Base-by-base conservation (phyloP, 2,329 filamentous ascomycete species). In the Pseudopyricularia cyperi region DNA sequence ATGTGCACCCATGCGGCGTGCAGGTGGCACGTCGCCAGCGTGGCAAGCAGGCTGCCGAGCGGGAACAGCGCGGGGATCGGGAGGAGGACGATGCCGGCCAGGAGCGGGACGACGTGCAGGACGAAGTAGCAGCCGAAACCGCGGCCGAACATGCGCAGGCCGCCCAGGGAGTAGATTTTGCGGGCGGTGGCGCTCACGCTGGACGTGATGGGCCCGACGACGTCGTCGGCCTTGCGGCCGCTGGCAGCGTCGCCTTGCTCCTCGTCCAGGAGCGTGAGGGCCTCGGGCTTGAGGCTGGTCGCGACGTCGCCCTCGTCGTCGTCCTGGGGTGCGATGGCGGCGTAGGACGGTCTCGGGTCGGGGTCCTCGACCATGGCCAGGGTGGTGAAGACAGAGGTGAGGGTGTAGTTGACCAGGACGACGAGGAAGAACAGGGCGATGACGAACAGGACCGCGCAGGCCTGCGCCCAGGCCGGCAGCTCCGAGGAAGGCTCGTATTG, bases 1-100 rank as follows among this genome's bases (percentile, higher is more conserved):
- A 87, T 83, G 66, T 95, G 89, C 3, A 89, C 87, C 89, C 89
- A 95, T 51, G 80, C 77, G 58, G 90, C 78, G 64, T 80, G 77
- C 54, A 91, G 66, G 61, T 85, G 85, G 35, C 84, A 77, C 32
- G 87, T 71, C 19, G 77, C 65, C 22, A 91, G 65, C 50, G 77
- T 73, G 26, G 79, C 72, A 42, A 85, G 53, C 52, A 82, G 57
- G 50, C 71, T 62, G 53, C 71, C 65, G 54, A 74, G 67, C 19
- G 78, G 62, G 48, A 50, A 50, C 37, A 53, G 57, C 7, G 22
- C 11, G 37, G 69, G 55, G 42, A 61, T n/a, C 35, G 54, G 57
- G 11, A 68, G 61, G 53, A 68, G 58, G 32, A 72, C 58, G 46
- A 70, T 57, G 51, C 70, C 62, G 35, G 80, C 55, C 44, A 71